Evolutionary conservation across 495 filamentous ascomycete species (phyloP).

Genomic region (Rostrohypoxylon terebratum): DNA sequence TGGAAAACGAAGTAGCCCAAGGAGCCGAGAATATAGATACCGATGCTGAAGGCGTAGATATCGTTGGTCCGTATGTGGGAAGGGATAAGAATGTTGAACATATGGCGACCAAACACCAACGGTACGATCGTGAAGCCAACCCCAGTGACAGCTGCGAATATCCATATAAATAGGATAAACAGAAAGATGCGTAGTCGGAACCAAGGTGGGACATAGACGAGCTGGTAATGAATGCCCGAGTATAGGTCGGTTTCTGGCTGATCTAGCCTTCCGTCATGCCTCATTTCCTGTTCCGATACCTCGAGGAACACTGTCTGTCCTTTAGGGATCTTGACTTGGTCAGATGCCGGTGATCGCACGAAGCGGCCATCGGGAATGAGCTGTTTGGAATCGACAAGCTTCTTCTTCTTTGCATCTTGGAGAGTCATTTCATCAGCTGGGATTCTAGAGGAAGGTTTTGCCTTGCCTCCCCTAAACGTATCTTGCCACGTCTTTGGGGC

Average conservation of each 20-base stretch:
- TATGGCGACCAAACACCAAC: slow-evolving; percentile 80
- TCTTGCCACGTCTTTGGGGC: slow-evolving; percentile 57
- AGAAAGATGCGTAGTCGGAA: slow-evolving; percentile 83
- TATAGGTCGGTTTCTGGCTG: slow-evolving; percentile 71
- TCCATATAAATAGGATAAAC: slow-evolving; percentile 91
- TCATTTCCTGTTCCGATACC: slow-evolving; percentile 75
- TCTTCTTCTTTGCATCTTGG: slow-evolving; percentile 47
- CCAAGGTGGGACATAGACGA: slow-evolving; percentile 89
- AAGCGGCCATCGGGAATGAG: slow-evolving; percentile 78
- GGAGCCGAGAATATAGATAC: slow-evolving; percentile 80
- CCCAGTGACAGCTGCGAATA: slow-evolving; percentile 94
- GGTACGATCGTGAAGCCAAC: slow-evolving; percentile 86
- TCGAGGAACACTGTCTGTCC: slow-evolving; percentile 82
- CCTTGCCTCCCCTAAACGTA: slow-evolving; percentile 52
- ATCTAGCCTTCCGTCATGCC: slow-evolving; percentile 67
- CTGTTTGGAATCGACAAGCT: slow-evolving; percentile 57
- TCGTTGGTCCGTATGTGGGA: slow-evolving; percentile 82
- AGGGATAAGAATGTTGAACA: slow-evolving; percentile 77
- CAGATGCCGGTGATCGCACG: slow-evolving; percentile 89
- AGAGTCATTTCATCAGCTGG: slow-evolving; percentile 40
- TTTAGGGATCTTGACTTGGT: slow-evolving; percentile 93
- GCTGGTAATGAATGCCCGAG: slow-evolving; percentile 76
- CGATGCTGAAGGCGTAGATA: slow-evolving; percentile 93
- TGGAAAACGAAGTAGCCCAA: slow-evolving; percentile 69
- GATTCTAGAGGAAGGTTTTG: slow-evolving; percentile 47